Evolutionary conservation across 2,329 filamentous ascomycete species (phyloP), one percentile per base, ranked within the genome.

Genomic region (Karstenula rhodostoma): DNA sequence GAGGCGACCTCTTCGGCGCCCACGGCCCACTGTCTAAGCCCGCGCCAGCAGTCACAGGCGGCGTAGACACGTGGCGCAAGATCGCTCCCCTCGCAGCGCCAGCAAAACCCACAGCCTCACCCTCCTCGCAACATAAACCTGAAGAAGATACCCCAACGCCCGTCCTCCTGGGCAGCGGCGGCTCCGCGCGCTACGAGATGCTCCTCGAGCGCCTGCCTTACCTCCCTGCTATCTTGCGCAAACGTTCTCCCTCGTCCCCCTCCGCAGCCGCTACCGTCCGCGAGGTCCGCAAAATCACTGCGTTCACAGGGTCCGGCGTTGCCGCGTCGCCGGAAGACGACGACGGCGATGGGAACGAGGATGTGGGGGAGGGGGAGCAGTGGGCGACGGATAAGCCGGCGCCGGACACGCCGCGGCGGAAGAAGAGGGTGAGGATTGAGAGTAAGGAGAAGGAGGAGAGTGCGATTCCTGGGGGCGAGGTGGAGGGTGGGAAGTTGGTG

Each of bases 181-280:
- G 73, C 23, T 87, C 89, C 3, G 88, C 89, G 4, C 88, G 89
- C 37, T 85, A 84, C 44, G 92, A 94, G 75, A 85, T 95, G 81
- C 78, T 97, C 0, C 85, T 97, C 25, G 92, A 98, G 66, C 88
- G 93, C 9, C 84, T 99, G 0, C 95, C 95, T 0, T 98, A 96
- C 76, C 88, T 95, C 83, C 84, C 89, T 1, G 84, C 87, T 53
- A 91, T 97, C 42, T 61, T 81, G 3, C 71, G 70, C 22, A 70
- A 70, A 63, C 58, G 32, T 3, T 35, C 44, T 10, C 13, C 22
- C 3, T 17, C 32, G 6, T 47, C 42, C 5, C 22, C 37, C 23
- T 17, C 53, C 15, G 56, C 44, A 7, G 51, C 67, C 43, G 54
- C 77, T 44, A 73, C 81, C 25, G 77, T 85, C 2, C 82, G 81